phyloP scores from a whole-genome alignment of 192 early-diverging fungal genomes.

The Lobosporangium transversale region DNA sequence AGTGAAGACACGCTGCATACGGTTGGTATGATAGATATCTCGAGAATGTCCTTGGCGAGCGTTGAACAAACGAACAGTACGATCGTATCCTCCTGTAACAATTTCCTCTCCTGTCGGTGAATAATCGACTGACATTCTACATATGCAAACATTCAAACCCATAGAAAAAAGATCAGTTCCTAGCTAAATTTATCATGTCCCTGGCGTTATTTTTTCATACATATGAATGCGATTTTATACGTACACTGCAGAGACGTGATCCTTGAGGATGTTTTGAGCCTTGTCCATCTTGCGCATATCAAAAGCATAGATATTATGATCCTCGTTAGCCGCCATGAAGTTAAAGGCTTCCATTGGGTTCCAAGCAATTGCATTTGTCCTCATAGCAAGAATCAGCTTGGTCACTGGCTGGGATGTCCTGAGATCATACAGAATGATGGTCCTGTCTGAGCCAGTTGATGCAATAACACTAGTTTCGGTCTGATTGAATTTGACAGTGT shows the following conservation, averaged over 20 bases:
- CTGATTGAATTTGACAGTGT: constrained; percentile 96
- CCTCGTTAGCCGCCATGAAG: constrained; percentile 96
- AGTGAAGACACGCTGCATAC: constrained; percentile 97
- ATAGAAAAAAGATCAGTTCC: constrained; percentile 20
- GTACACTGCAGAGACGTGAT: constrained; percentile 97
- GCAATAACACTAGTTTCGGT: constrained; percentile 94
- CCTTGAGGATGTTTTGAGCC: constrained; percentile 89
- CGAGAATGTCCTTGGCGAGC: constrained; percentile 81
- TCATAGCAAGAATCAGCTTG: constrained; percentile 86
- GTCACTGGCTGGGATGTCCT: constrained; percentile 87
- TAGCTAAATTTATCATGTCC: too few species aligned
- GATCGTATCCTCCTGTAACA: constrained; percentile 96
- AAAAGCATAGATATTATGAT: constrained; percentile 97
- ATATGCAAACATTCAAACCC: background rate
- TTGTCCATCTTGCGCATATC: constrained; percentile 96
- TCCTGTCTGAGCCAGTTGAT: constrained; percentile 92
- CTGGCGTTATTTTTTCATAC: too few species aligned
- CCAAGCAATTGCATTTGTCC: constrained; percentile 97
- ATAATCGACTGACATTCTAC: constrained; percentile 93
- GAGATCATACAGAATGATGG: constrained; percentile 94
- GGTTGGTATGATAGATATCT: constrained; percentile 97
- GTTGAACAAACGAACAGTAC: constrained; percentile 89
- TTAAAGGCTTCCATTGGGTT: constrained; percentile 99
- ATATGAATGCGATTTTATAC: too few species aligned
- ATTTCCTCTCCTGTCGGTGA: constrained; percentile 97